phyloP scores from a whole-genome alignment of 202 grass and related monocot genomes.

The Elaeis oleifera region DNA sequence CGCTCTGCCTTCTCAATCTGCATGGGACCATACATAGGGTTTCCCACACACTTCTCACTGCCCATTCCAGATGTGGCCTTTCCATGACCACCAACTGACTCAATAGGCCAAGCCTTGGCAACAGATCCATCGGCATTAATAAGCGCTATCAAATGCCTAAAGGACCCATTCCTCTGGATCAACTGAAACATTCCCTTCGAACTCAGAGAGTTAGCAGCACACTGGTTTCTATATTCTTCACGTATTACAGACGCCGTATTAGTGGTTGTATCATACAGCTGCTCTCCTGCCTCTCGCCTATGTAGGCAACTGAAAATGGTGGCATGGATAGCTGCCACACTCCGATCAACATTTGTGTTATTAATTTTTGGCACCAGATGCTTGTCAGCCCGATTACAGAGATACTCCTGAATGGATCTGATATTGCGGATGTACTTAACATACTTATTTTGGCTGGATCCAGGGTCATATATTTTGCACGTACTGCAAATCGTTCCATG shows the following conservation, averaged over 20 bases:
- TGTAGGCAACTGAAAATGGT: slow-evolving; percentile 83
- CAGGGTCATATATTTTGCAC: slow-evolving; percentile 97
- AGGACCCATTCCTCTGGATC: slow-evolving; percentile 82
- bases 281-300: slow-evolving; percentile 41
- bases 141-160: slow-evolving; percentile 83
- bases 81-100: slow-evolving; percentile 32
- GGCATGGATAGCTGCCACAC: slow-evolving; percentile 84
- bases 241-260: slow-evolving; percentile 55
- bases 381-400: slow-evolving; percentile 73
- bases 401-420: slow-evolving; percentile 90
- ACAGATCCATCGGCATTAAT: slow-evolving; percentile 81
- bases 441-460: slow-evolving; percentile 86
- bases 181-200: slow-evolving; percentile 95
- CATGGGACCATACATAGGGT: slow-evolving; percentile 81
- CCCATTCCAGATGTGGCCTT: slow-evolving; percentile 31
- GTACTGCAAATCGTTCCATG: slow-evolving; percentile 84
- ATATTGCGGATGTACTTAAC: slow-evolving; percentile 93
- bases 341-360: slow-evolving; percentile 88
- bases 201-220: slow-evolving; percentile 63
- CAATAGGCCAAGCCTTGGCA: slow-evolving; percentile 83
- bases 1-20: slow-evolving; percentile 58
- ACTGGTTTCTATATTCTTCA: slow-evolving; percentile 80
- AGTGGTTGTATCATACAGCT: slow-evolving; percentile 57
- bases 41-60: slow-evolving; percentile 41
- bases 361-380: slow-evolving; percentile 88